Evolutionary conservation across 768 basidiomycete genomes (phyloP).

Genomic region (Ramaria sp.): DNA sequence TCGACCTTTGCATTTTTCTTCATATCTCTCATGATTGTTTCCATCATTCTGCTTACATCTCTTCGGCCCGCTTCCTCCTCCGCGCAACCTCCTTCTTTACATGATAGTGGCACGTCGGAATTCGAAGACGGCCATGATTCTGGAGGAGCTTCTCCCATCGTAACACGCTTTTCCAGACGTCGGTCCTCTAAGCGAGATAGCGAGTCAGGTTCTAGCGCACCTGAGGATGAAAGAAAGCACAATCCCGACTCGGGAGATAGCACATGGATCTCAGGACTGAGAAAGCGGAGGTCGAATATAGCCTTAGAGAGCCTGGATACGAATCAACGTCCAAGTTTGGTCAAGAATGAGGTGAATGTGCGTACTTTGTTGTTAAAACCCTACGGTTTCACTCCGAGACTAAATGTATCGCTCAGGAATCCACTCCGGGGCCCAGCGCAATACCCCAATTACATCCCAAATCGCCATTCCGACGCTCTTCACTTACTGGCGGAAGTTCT

Average conservation of each 20-base stretch:
- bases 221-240: neutral
- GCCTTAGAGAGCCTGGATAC: neutral
- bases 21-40: slow-evolving; percentile 22
- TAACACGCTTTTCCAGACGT: neutral
- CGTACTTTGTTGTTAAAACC: neutral
- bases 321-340: neutral
- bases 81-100: neutral
- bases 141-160: neutral
- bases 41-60: slow-evolving; percentile 22
- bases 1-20: slow-evolving; percentile 25
- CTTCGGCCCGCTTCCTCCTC: slow-evolving; percentile 12
- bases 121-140: neutral
- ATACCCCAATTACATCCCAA: neutral
- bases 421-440: neutral
- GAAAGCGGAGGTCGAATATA: neutral
- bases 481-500: neutral
- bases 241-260: neutral
- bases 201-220: neutral
- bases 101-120: neutral
- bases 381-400: neutral
- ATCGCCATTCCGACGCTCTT: neutral
- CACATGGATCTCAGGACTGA: neutral
- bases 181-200: neutral
- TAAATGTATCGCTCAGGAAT: neutral
- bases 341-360: neutral